These are phyloP conservation scores for Claviceps citrina DNA, from an alignment of 2,329 filamentous ascomycete genomes.

Conservation along the genomic window DNA sequence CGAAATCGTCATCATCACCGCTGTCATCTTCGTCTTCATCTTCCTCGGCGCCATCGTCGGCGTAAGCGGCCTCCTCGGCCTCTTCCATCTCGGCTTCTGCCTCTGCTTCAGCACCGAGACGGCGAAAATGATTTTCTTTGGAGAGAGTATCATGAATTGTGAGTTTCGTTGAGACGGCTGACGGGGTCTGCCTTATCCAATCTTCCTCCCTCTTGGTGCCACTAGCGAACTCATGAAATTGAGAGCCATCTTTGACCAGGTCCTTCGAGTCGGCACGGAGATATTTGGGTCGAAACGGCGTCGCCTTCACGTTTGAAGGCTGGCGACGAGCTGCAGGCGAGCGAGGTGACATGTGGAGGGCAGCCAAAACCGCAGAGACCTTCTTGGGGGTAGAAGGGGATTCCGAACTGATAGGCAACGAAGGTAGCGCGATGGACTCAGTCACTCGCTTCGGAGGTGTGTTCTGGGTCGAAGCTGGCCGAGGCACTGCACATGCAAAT, in stretches of 20 bases:
- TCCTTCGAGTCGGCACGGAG: conserved; percentile 35
- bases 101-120: conserved; percentile 76
- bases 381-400: conserved; percentile 20
- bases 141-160: conserved; percentile 80
- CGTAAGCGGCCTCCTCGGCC: conserved; percentile 36
- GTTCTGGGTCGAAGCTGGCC: conserved; percentile 26
- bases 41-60: conserved; percentile 32
- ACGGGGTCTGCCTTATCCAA: conserved; percentile 63
- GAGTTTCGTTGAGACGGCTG: conserved; percentile 50
- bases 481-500: conserved; percentile 51
- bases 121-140: conserved; percentile 79
- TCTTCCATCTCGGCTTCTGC: conserved; percentile 69
- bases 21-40: conserved; percentile 35
- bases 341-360: conserved; percentile 12
- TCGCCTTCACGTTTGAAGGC: conserved; percentile 12
- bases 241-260: conserved; percentile 39
- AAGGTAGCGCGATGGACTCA: conserved; percentile 3
- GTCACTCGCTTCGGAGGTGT: conserved; percentile 18
- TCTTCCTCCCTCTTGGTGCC: conserved; percentile 71
- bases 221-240: conserved; percentile 85
- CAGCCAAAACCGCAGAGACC: conserved; percentile 11
- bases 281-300: conserved; percentile 25
- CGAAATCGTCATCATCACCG: conserved; percentile 31
- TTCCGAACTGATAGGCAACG: conserved; percentile 10
- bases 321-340: conserved; percentile 6